A percentile compares a stretch with the other conserved stretches of the same genome.
These are phyloP conservation scores for Boechera retrofracta DNA, from an alignment of 345 rosid species.

Conservation along the genomic window DNA sequence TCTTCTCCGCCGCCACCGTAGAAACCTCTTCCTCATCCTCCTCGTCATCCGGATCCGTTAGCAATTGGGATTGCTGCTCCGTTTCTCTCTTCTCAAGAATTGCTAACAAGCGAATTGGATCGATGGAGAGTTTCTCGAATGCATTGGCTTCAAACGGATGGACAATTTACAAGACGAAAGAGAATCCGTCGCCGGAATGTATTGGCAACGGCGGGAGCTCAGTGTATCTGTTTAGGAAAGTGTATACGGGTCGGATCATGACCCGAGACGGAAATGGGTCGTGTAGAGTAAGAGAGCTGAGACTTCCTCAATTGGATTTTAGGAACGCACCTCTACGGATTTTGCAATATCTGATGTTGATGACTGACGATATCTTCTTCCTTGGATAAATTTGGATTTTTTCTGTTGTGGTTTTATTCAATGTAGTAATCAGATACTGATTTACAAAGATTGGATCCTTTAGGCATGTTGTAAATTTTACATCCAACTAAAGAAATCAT, in stretches of 20 bases:
- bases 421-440: slow-evolving; percentile 9
- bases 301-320: slow-evolving; percentile 68
- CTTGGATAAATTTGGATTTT: slow-evolving; percentile 45
- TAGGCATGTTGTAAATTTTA: no score
- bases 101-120: slow-evolving; percentile 52
- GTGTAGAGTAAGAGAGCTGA: slow-evolving; percentile 68
- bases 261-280: slow-evolving; percentile 48
- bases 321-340: slow-evolving; percentile 67
- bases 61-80: slow-evolving; percentile 79
- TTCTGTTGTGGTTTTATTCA: neutral
- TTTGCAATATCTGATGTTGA: slow-evolving; percentile 66
- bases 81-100: slow-evolving; percentile 62
- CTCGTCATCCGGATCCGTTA: slow-evolving; percentile 18
- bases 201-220: neutral
- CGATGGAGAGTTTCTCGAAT: slow-evolving; percentile 68
- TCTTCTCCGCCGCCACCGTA: slow-evolving; percentile 36
- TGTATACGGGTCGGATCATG: slow-evolving; percentile 59
- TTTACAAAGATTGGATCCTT: no score
- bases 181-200: slow-evolving; percentile 42
- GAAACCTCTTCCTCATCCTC: slow-evolving; percentile 1
- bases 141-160: slow-evolving; percentile 69
- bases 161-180: slow-evolving; percentile 68
- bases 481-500: no score
- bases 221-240: slow-evolving; percentile 68
- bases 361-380: slow-evolving; percentile 57